These are phyloP conservation scores for Litsea cubeba DNA, from an alignment of 164 flowering plant species.

Conservation along the genomic window DNA sequence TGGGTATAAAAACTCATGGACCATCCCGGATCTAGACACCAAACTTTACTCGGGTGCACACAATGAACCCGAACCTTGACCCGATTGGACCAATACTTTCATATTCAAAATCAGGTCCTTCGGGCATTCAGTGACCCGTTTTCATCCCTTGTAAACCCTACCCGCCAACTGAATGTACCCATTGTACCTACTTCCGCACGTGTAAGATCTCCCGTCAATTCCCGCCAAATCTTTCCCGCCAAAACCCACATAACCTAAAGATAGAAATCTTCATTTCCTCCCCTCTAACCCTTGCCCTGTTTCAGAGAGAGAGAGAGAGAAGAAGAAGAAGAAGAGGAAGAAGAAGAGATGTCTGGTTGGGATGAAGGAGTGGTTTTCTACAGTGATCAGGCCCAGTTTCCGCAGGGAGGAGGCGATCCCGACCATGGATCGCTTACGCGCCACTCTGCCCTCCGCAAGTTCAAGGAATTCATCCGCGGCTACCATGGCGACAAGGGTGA, in stretches of 20 bases:
- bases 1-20: no score
- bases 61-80: no score
- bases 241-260: constrained; percentile 1
- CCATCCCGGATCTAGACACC: no score
- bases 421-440: constrained; percentile 40
- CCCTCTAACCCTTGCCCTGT: background rate
- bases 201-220: constrained; percentile 1
- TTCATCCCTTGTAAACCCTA: background rate
- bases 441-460: constrained; percentile 60
- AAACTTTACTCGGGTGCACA: no score
- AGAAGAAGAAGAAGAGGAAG: background rate
- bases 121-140: no score
- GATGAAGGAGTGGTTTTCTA: constrained; percentile 93
- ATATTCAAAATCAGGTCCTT: no score
- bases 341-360: constrained; percentile 83
- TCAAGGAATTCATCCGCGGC: constrained; percentile 81
- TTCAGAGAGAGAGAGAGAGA: constrained; percentile 11
- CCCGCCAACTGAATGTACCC: background rate
- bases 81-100: no score
- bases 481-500: constrained; percentile 60
- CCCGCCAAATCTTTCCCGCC: constrained; percentile 50
- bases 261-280: background rate
- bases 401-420: constrained; percentile 46
- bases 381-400: constrained; percentile 98
- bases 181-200: background rate